A percentile compares a stretch with the other conserved stretches of the same genome.
phyloP scores from a whole-genome alignment of 306 rosid species.

The Cucurbita maxima region DNA sequence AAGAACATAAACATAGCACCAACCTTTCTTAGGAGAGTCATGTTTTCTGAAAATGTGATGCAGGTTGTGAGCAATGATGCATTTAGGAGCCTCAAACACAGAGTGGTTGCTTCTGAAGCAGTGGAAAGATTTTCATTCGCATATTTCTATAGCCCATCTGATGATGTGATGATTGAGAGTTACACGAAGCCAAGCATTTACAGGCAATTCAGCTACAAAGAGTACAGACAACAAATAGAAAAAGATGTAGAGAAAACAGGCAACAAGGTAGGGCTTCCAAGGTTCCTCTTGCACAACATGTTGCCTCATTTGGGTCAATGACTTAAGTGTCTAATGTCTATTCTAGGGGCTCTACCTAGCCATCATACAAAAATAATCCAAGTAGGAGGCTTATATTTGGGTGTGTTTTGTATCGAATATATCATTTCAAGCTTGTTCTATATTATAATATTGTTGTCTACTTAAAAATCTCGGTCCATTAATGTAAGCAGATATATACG shows the following conservation, averaged over 20 bases:
- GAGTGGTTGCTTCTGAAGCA: conserved; percentile 27
- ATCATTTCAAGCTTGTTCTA: too few species aligned
- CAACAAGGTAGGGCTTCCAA: conserved; percentile 56
- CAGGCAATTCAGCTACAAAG: conserved; percentile 38
- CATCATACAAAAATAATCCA: background rate
- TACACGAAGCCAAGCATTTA: conserved; percentile 18
- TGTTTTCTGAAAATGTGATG: background rate
- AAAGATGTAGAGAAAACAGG: conserved; percentile 51
- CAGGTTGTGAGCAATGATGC: conserved; percentile 66
- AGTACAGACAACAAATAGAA: conserved; percentile 27
- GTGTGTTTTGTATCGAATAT: background rate
- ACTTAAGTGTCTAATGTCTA: background rate
- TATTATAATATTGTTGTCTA: too few species aligned
- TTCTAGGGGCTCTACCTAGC: background rate
- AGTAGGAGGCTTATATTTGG: background rate
- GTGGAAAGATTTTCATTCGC: conserved; percentile 55
- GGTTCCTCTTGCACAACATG: conserved; percentile 23
- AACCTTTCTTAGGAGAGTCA: background rate
- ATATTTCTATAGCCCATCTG: conserved; percentile 48
- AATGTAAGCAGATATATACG: too few species aligned
- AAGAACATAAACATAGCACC: background rate
- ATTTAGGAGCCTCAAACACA: conserved; percentile 51
- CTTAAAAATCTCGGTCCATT: too few species aligned
- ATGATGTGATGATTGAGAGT: conserved; percentile 33
- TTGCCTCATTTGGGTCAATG: background rate